Evolutionary conservation across 2,329 filamentous ascomycete species (phyloP).

Genomic region (Botryotinia narcissicola): DNA sequence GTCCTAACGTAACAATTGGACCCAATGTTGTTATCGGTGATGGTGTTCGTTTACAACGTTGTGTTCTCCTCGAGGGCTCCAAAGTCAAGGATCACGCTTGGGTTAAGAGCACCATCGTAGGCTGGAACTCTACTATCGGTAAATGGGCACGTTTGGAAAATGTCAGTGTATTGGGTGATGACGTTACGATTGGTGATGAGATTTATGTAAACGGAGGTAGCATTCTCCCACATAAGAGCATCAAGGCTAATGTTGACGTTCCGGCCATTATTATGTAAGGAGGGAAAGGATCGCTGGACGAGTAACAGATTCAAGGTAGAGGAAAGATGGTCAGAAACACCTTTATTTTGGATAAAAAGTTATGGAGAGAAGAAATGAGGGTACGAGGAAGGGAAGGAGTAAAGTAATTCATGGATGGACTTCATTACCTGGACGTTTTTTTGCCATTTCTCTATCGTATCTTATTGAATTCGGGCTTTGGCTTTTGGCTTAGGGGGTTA

Average conservation of each 20-base stretch:
- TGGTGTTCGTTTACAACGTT: conserved; percentile 89
- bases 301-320: not conserved
- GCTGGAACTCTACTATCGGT: conserved; percentile 95
- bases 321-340: not conserved
- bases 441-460: conserved; percentile 13
- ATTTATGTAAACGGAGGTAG: conserved; percentile 98
- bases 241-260: conserved; percentile 94
- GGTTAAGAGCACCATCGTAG: conserved; percentile 98
- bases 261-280: conserved; percentile 66
- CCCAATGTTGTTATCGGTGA: conserved; percentile 90
- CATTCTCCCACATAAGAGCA: conserved; percentile 95
- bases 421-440: conserved; percentile 16
- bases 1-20: conserved; percentile 94
- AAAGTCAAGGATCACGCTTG: conserved; percentile 99
- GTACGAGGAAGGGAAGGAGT: conserved; percentile 1
- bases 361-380: not conserved
- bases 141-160: conserved; percentile 97
- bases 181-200: conserved; percentile 96
- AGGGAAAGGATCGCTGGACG: not conserved
- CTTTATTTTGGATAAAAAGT: conserved; percentile 15
- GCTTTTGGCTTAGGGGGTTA: conserved; percentile 6
- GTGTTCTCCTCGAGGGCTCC: conserved; percentile 81
- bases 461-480: conserved; percentile 11
- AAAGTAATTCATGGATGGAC: conserved; percentile 15
- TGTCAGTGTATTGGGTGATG: conserved; percentile 94